These are phyloP conservation scores for Mucuna pruriens DNA, from an alignment of 306 rosid species.

Conservation along the genomic window DNA sequence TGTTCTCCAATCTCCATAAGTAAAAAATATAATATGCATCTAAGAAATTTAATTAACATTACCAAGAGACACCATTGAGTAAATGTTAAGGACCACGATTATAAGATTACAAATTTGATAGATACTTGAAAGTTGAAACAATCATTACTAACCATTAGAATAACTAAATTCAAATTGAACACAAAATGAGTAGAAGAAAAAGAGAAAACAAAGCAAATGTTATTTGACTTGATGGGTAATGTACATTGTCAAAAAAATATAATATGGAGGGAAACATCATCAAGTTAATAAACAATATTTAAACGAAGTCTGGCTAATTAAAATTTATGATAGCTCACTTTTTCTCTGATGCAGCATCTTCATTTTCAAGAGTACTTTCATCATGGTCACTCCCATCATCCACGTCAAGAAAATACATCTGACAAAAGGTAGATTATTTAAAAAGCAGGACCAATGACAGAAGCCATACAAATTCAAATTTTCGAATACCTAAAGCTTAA, in stretches of 20 bases:
- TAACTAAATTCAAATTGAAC: slow-evolving; percentile 5
- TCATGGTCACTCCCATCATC: slow-evolving; percentile 72
- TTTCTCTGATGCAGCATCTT: slow-evolving; percentile 55
- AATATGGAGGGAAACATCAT: neutral
- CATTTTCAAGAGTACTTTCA: slow-evolving; percentile 55
- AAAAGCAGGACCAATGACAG: slow-evolving; percentile 10
- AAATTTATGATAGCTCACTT: slow-evolving; percentile 48
- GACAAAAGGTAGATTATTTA: slow-evolving; percentile 31
- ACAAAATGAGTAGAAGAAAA: neutral
- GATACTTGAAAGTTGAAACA: neutral
- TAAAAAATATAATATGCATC: neutral
- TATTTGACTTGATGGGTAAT: neutral
- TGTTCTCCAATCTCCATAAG: neutral
- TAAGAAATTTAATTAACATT: slow-evolving; percentile 2
- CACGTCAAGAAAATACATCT: slow-evolving; percentile 88
- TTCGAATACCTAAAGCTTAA: slow-evolving; percentile 15
- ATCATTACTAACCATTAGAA: slow-evolving; percentile 8
- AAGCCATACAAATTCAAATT: slow-evolving; percentile 14
- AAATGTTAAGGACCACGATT: neutral
- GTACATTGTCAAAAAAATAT: neutral
- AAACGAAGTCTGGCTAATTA: neutral
- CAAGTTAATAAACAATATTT: neutral
- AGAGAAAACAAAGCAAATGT: slow-evolving; percentile 12
- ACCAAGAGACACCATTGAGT: neutral
- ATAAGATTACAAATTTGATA: neutral